A percentile compares a stretch with the other conserved stretches of the same genome.
phyloP scores from a whole-genome alignment of 345 rosid species.

The Aegle marmelos region DNA sequence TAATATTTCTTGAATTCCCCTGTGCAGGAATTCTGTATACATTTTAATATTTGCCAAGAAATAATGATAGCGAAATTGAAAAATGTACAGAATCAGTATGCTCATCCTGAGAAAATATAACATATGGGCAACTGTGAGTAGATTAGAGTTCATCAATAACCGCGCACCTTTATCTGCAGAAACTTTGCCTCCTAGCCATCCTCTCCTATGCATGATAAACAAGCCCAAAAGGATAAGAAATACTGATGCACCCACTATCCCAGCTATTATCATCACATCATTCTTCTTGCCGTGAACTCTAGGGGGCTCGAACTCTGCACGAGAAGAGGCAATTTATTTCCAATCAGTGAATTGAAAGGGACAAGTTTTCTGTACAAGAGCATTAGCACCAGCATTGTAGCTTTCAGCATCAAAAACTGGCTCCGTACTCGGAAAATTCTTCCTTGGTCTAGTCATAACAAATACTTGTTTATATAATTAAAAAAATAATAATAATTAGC shows the following conservation, averaged over 20 bases:
- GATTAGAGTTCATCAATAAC: neutral
- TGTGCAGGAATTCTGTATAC: neutral
- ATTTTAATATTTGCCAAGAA: neutral
- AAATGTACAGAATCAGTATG: neutral
- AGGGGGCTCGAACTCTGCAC: conserved; percentile 62
- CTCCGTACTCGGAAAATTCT: neutral
- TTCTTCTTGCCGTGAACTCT: conserved; percentile 24
- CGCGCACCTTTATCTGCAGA: conserved; percentile 57
- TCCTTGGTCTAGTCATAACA: neutral
- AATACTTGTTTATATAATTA: neutral
- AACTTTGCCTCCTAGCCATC: conserved; percentile 47
- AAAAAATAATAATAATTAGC: neutral
- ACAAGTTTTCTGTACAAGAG: neutral
- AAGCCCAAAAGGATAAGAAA: conserved; percentile 35
- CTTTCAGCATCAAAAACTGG: neutral
- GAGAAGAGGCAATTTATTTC: conserved; percentile 13
- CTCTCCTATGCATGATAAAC: conserved; percentile 44
- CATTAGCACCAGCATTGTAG: neutral
- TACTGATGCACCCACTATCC: conserved; percentile 31
- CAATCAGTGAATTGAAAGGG: conserved; percentile 9
- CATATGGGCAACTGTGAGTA: neutral
- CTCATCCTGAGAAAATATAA: neutral
- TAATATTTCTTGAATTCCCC: neutral
- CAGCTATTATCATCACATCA: conserved; percentile 23
- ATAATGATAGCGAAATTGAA: neutral